Base-by-base conservation (phyloP, 2,329 filamentous ascomycete species). In the Claviceps sp. region DNA sequence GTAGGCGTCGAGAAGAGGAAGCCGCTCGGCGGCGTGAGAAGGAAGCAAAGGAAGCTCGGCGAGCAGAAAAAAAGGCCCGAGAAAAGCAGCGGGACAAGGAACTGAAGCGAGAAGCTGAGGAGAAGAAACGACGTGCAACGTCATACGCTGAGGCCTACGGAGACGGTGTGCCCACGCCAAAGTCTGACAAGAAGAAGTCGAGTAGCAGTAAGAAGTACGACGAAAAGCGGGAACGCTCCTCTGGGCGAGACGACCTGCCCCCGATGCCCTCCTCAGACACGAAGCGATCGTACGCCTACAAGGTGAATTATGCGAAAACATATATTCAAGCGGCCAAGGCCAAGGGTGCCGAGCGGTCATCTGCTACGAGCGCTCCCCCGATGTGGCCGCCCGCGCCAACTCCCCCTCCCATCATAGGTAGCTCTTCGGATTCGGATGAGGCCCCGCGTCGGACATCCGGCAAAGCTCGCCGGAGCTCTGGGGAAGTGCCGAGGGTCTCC, bases 31-130 rank as follows among this genome's bases (percentile, higher is more conserved):
- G 65, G 39, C 58, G 58, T 9, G 61, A 62, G 8, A 68, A 66
- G 52, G 63, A 64, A 20, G 62, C 59, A 34, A 68, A 64, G 53
- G 62, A 67, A 48, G 55, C 55, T 13, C 63, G 64, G 40, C 61
- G 64, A 43, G 62, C 60, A 1, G 64, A 67, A 50, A 69, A 68
- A 58, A 66, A 62, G 54, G 52, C 56, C 17, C 56, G 55, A 22
- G 64, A 69, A 43, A 68, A 70, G 62, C 57, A 60, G 48, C 61
- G 61, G 34, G 64, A 68, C 22, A 71, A 70, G 59, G 68, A 70
- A 2, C 61, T 64, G 23, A 68, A 64, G 56, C 62, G 64, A 20
- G 65, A 67, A 2, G 52, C 60, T 0, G 68, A 70, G 47, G 66
- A 68, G 14, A 71, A 70, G 61, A 66, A 63, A 58, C 61, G 61